phyloP scores from a whole-genome alignment of 805 yeast species.

The Candida chauliodis region DNA sequence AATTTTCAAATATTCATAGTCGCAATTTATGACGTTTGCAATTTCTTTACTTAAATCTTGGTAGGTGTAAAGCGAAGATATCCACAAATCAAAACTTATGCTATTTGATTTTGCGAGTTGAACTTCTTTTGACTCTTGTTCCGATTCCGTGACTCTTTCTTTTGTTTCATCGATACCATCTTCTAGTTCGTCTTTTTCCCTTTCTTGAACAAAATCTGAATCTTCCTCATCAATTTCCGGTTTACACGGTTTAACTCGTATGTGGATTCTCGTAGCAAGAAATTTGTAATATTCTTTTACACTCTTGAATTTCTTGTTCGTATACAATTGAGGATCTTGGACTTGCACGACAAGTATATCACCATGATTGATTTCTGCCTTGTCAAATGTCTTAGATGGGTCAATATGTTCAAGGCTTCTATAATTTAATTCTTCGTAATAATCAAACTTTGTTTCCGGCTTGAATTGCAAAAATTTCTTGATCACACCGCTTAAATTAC shows the following conservation, averaged over 20 bases:
- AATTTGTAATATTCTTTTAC: conserved; percentile 50
- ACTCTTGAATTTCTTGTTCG: conserved; percentile 17
- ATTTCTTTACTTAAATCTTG: conserved; percentile 59
- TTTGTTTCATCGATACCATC: no score
- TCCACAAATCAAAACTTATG: conserved; percentile 58
- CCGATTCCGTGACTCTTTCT: no score
- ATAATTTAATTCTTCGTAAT: conserved; percentile 62
- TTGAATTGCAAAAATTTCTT: conserved; percentile 39
- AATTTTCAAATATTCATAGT: conserved; percentile 61
- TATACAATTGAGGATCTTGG: conserved; percentile 16
- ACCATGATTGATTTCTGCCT: conserved; percentile 61
- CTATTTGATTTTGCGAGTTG: conserved; percentile 18
- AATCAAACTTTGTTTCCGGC: conserved; percentile 28
- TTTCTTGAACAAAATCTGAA: conserved; percentile 36
- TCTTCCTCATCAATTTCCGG: conserved; percentile 48
- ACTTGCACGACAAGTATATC: conserved; percentile 53
- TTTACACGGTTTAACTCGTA: conserved; percentile 46
- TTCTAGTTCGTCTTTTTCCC: no score
- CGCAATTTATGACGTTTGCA: conserved; percentile 45
- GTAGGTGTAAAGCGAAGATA: conserved; percentile 58
- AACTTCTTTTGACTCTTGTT: conserved; percentile 14
- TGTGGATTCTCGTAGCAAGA: conserved; percentile 57
- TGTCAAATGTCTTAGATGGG: conserved; percentile 41
- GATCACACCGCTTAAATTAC: conserved; percentile 37
- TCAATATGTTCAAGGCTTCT: conserved; percentile 46